Percentiles rank a stretch among this genome's conserved stretches.
These are phyloP conservation scores for Aspergillus sparsus DNA, from an alignment of 495 filamentous ascomycete genomes.

Conservation along the genomic window DNA sequence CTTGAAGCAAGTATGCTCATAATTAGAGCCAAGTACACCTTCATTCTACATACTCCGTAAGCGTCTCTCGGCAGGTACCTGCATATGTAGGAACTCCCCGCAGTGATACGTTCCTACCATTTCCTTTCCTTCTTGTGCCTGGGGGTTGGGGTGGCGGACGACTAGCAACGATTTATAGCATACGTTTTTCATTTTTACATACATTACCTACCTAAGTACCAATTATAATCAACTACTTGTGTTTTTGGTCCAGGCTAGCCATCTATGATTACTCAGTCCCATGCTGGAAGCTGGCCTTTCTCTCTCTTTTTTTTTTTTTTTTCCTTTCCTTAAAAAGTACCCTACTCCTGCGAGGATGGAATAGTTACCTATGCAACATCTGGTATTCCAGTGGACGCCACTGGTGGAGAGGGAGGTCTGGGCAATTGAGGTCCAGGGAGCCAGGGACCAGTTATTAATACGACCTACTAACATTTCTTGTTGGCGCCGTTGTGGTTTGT, in stretches of 20 bases:
- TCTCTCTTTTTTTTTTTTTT: too few species aligned
- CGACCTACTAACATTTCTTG: not conserved
- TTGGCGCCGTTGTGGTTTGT: conserved; percentile 9
- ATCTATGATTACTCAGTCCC: too few species aligned
- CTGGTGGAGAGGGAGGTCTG: not conserved
- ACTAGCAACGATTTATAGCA: not conserved
- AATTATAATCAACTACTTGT: too few species aligned
- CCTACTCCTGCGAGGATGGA: not conserved
- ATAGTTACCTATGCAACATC: not conserved
- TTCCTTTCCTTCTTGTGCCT: not conserved
- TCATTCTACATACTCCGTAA: not conserved
- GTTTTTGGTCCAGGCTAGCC: too few species aligned
- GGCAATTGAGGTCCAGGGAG: not conserved
- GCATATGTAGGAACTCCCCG: not conserved
- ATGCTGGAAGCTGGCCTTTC: too few species aligned
- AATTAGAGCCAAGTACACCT: too few species aligned
- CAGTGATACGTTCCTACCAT: not conserved
- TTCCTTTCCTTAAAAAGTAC: not conserved
- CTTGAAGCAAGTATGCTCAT: not conserved
- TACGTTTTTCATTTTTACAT: too few species aligned
- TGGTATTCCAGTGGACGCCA: not conserved
- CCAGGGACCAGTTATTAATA: not conserved
- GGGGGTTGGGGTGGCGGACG: not conserved
- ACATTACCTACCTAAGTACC: too few species aligned
- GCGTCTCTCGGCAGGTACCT: conserved; percentile 4